These are phyloP conservation scores for Mycena haematopus DNA, from an alignment of 768 basidiomycete genomes.

Conservation along the genomic window DNA sequence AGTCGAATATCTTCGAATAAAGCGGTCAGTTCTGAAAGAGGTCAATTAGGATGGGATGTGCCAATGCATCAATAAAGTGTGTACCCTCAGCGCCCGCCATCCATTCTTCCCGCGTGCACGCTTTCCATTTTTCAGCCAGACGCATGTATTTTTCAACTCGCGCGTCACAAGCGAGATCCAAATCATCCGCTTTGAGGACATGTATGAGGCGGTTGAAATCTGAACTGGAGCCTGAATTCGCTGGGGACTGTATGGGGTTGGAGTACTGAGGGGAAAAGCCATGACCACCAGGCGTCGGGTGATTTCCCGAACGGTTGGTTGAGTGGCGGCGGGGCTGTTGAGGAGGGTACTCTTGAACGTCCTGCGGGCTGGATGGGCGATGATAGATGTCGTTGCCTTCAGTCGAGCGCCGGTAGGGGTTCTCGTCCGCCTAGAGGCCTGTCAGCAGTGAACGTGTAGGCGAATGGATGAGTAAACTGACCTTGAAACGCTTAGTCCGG, in stretches of 20 bases:
- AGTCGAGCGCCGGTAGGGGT: not conserved
- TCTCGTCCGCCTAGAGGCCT: not conserved
- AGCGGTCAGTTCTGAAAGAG: conserved; percentile 47
- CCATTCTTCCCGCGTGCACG: conserved; percentile 62
- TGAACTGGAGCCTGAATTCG: not conserved
- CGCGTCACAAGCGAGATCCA: conserved; percentile 35
- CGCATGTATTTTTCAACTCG: conserved; percentile 52
- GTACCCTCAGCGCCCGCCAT: conserved; percentile 58
- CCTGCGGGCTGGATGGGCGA: conserved; percentile 21
- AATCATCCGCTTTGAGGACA: conserved; percentile 12
- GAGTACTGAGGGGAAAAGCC: conserved; percentile 7
- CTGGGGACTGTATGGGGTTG: conserved; percentile 1
- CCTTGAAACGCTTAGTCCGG: conserved; percentile 20
- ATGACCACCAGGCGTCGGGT: not conserved
- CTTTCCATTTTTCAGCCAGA: conserved; percentile 52
- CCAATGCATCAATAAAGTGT: not conserved
- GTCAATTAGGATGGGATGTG: not conserved
- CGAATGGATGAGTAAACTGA: not conserved
- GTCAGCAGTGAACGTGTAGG: not conserved
- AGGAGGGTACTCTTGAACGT: conserved; percentile 12
- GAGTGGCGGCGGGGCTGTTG: conserved; percentile 10
- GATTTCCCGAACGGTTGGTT: not conserved
- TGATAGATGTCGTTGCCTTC: conserved; percentile 13
- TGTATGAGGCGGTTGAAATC: conserved; percentile 11
- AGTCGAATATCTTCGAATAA: conserved; percentile 54